Conservation (phyloP, 371 early-diverging fungal species). For the Dichotomocladium elegans region DNA sequence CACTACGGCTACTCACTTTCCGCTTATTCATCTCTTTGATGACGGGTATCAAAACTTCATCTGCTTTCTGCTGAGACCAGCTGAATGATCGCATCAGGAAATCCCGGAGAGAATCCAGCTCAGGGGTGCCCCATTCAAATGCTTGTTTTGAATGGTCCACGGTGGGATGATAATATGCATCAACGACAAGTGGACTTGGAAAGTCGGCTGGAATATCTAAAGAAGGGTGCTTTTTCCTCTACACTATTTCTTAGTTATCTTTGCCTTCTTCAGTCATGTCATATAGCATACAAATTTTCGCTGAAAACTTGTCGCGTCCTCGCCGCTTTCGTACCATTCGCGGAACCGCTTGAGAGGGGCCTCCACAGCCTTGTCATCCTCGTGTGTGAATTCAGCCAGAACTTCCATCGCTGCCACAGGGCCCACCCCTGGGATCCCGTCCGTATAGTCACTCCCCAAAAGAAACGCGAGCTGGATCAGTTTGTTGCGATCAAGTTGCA, state of each 20-base stretch:
- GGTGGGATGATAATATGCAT: constrained; percentile 79
- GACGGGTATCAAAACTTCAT: constrained; percentile 73
- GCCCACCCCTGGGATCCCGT: constrained; percentile 95
- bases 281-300: constrained; percentile 56
- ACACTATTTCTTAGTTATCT: not conserved
- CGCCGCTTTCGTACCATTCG: constrained; percentile 58
- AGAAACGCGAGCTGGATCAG: constrained; percentile 88
- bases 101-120: constrained; percentile 71
- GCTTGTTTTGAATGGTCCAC: constrained; percentile 65
- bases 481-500: constrained; percentile 68
- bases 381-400: constrained; percentile 63
- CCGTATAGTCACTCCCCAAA: constrained; percentile 97
- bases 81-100: constrained; percentile 41
- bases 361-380: constrained; percentile 25
- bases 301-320: constrained; percentile 46
- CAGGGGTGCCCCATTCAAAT: constrained; percentile 87
- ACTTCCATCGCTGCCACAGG: constrained; percentile 91
- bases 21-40: constrained; percentile 64
- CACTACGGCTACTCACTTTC: constrained; percentile 17
- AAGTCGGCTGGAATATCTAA: constrained; percentile 69
- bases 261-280: not conserved
- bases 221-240: constrained; percentile 47
- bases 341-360: constrained; percentile 48
- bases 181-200: constrained; percentile 71
- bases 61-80: constrained; percentile 50